Percentiles rank a stretch among this genome's conserved stretches.
These are phyloP conservation scores for Ustilago lituana DNA, from an alignment of 1,284 basidiomycete species.

Conservation along the genomic window DNA sequence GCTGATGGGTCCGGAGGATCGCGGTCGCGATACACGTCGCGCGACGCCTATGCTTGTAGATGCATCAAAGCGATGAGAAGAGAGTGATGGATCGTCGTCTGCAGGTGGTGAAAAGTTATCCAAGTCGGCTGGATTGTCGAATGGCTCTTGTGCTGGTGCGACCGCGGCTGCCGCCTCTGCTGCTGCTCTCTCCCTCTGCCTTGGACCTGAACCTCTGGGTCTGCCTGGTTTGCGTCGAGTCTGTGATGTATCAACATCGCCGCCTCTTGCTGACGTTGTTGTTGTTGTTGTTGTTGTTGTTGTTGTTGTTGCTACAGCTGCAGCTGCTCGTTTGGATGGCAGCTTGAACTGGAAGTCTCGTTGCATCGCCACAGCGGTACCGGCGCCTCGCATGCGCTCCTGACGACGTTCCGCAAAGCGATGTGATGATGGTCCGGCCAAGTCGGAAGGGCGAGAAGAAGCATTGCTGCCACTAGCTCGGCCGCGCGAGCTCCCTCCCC, in stretches of 20 bases:
- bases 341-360: slow-evolving; percentile 49
- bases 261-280: slow-evolving; percentile 15
- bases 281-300: slow-evolving; percentile 9
- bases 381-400: slow-evolving; percentile 51
- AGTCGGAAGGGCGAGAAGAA: slow-evolving; percentile 1
- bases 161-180: too few relatives aligned
- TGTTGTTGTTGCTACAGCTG: slow-evolving; percentile 1
- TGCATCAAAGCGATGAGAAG: slow-evolving; percentile 22
- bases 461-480: slow-evolving; percentile 17
- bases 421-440: slow-evolving; percentile 23
- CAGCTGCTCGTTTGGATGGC: slow-evolving; percentile 17
- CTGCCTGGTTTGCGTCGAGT: slow-evolving; percentile 14
- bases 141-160: not conserved
- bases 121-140: slow-evolving; percentile 3
- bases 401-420: slow-evolving; percentile 47
- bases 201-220: slow-evolving; percentile 23
- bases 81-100: slow-evolving; percentile 14
- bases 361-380: slow-evolving; percentile 43
- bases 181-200: slow-evolving; percentile 15
- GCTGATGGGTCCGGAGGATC: slow-evolving; percentile 26
- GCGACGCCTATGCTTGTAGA: slow-evolving; percentile 32
- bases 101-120: slow-evolving; percentile 1
- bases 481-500: slow-evolving; percentile 14
- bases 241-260: slow-evolving; percentile 12
- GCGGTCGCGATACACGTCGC: slow-evolving; percentile 14